Conservation (phyloP, 1,139 yeast species). For the Sugiyamaella castrensis region DNA sequence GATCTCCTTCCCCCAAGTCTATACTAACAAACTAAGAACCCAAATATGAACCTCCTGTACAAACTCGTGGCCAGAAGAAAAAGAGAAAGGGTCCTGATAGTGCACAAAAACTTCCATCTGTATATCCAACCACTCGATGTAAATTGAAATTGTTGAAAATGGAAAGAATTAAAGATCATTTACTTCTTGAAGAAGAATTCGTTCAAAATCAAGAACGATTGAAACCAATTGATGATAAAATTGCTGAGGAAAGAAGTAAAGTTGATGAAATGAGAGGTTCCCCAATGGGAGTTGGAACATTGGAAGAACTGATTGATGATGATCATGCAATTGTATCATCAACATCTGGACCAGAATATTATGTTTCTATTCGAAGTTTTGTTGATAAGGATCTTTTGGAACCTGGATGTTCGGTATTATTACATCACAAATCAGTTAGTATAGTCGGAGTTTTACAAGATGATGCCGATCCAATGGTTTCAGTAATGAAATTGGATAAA, state of each 20-base stretch:
- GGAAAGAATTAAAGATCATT: constrained; percentile 95
- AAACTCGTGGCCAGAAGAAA: constrained; percentile 80
- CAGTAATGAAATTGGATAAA: constrained; percentile 95
- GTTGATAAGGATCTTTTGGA: constrained; percentile 94
- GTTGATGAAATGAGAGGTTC: constrained; percentile 94
- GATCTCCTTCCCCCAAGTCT: too few relatives aligned
- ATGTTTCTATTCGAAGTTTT: constrained; percentile 93
- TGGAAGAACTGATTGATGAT: constrained; percentile 96
- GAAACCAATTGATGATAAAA: constrained; percentile 95
- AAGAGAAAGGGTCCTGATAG: constrained; percentile 88
- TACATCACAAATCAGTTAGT: constrained; percentile 93
- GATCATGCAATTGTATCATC: constrained; percentile 98
- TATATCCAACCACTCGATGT: constrained; percentile 91
- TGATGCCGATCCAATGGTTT: constrained; percentile 97
- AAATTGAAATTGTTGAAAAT: constrained; percentile 83
- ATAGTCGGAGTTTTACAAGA: constrained; percentile 95
- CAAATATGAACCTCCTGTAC: constrained; percentile 97
- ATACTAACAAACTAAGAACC: constrained; percentile 52
- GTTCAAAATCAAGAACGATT: constrained; percentile 92
- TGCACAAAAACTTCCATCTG: constrained; percentile 79
- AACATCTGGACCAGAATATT: constrained; percentile 95
- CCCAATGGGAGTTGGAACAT: constrained; percentile 94
- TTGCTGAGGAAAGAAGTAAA: constrained; percentile 92
- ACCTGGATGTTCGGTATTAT: constrained; percentile 95
- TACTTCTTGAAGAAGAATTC: constrained; percentile 91